Evolutionary conservation across 345 rosid species (phyloP).

Genomic region (Dovyalis caffra): DNA sequence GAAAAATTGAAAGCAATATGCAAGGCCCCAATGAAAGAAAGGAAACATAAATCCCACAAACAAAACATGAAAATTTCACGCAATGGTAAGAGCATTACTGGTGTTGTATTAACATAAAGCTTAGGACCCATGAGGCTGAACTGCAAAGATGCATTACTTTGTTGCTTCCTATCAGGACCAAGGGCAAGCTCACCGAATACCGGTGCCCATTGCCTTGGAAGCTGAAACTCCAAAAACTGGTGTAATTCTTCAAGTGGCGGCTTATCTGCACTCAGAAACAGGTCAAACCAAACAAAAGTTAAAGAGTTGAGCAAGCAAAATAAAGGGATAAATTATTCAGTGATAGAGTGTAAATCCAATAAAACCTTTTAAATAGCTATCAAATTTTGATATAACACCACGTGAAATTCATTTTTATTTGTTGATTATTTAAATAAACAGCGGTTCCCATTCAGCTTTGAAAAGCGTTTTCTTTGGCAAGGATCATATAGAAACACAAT

Average conservation of each 20-base stretch:
- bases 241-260: conserved; percentile 85
- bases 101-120: conserved; percentile 76
- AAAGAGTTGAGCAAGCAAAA: background rate
- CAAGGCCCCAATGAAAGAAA: background rate
- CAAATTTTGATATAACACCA: background rate
- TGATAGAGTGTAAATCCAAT: background rate
- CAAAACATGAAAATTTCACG: conserved; percentile 1
- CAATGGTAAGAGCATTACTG: conserved; percentile 41
- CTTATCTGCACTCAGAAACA: conserved; percentile 54
- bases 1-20: background rate
- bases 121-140: conserved; percentile 95
- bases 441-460: background rate
- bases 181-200: conserved; percentile 95
- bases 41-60: background rate
- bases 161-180: conserved; percentile 84
- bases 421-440: background rate
- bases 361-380: background rate
- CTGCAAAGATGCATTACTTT: conserved; percentile 63
- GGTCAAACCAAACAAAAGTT: background rate
- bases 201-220: conserved; percentile 99
- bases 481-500: background rate
- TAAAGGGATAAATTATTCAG: background rate
- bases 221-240: conserved; percentile 95
- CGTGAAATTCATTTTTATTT: background rate
- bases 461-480: background rate